A percentile compares a stretch with the other conserved stretches of the same genome.
phyloP scores from a whole-genome alignment of 208 protist genomes.

The Crithidia brevicula region DNA sequence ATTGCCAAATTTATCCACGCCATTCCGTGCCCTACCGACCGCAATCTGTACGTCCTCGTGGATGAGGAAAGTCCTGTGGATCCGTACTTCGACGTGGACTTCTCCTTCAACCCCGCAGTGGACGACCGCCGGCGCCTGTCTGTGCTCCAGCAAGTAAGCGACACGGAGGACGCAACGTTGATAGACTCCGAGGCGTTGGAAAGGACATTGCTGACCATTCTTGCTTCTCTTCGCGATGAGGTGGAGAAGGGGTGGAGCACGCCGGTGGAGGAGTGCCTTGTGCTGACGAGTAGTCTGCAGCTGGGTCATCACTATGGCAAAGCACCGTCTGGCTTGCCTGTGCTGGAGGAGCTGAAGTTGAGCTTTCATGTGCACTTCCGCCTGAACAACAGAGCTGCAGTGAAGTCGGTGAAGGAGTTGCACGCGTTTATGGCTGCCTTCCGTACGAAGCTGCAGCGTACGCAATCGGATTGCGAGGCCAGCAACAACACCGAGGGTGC shows the following conservation, averaged over 20 bases:
- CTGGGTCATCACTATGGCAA: not conserved
- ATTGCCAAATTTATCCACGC: slow-evolving; percentile 57
- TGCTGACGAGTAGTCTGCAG: slow-evolving; percentile 74
- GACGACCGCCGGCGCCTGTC: slow-evolving; percentile 5
- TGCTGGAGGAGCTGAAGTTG: slow-evolving; percentile 53
- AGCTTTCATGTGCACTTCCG: slow-evolving; percentile 89
- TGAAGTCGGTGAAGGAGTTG: slow-evolving; percentile 61
- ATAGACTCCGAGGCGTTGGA: slow-evolving; percentile 38
- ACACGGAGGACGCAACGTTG: not conserved
- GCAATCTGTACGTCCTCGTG: slow-evolving; percentile 82
- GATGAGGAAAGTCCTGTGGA: slow-evolving; percentile 75
- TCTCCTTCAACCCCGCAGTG: slow-evolving; percentile 24
- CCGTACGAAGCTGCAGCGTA: slow-evolving; percentile 32
- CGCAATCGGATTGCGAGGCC: slow-evolving; percentile 3
- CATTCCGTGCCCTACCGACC: slow-evolving; percentile 46
- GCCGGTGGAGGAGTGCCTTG: slow-evolving; percentile 50
- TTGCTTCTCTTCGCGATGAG: slow-evolving; percentile 39
- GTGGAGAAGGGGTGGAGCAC: slow-evolving; percentile 45
- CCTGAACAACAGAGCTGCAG: slow-evolving; percentile 36
- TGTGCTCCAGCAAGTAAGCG: not conserved
- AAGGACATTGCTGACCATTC: slow-evolving; percentile 37
- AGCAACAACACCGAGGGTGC: not conserved
- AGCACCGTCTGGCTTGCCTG: not conserved
- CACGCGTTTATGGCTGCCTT: slow-evolving; percentile 61
- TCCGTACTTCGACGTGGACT: slow-evolving; percentile 89